Conservation (phyloP, 805 yeast species). For the Nakazawaea sp. region DNA sequence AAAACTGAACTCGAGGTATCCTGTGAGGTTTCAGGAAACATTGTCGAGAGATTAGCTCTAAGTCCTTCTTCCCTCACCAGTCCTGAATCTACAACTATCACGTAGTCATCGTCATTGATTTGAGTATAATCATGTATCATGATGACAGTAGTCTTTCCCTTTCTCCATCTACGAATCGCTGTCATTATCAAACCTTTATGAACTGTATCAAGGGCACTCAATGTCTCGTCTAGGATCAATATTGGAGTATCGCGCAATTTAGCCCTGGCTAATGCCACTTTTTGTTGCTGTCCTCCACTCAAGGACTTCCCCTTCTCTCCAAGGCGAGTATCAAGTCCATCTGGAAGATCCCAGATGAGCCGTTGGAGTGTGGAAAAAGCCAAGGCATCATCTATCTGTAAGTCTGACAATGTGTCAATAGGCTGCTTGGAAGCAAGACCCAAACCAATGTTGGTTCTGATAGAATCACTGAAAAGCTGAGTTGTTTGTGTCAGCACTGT, state of each 20-base stretch:
- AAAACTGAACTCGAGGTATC: no score
- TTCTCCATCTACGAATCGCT: constrained; percentile 53
- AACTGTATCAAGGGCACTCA: constrained; percentile 68
- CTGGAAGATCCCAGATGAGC: constrained; percentile 39
- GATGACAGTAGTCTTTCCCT: constrained; percentile 66
- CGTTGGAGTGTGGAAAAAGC: constrained; percentile 45
- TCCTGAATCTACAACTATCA: constrained; percentile 59
- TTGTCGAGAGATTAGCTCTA: no score
- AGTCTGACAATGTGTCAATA: constrained; percentile 17
- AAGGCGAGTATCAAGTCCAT: constrained; percentile 49
- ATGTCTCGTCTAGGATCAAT: constrained; percentile 77
- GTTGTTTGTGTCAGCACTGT: constrained; percentile 72
- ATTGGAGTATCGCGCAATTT: constrained; percentile 65
- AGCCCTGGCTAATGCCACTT: constrained; percentile 83
- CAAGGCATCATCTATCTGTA: constrained; percentile 35
- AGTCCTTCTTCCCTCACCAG: constrained; percentile 22
- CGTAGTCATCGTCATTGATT: constrained; percentile 49
- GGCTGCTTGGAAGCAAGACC: constrained; percentile 30
- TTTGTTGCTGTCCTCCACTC: constrained; percentile 91
- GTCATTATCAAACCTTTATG: constrained; percentile 39
- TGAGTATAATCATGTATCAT: constrained; percentile 72
- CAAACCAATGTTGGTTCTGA: constrained; percentile 56
- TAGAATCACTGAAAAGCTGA: constrained; percentile 54
- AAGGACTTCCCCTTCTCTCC: constrained; percentile 39
- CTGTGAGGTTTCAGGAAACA: no score